Percentiles rank a stretch among this genome's conserved stretches.
Conservation (phyloP, 148 eudicot genomes). For the Oxyria digyna region DNA sequence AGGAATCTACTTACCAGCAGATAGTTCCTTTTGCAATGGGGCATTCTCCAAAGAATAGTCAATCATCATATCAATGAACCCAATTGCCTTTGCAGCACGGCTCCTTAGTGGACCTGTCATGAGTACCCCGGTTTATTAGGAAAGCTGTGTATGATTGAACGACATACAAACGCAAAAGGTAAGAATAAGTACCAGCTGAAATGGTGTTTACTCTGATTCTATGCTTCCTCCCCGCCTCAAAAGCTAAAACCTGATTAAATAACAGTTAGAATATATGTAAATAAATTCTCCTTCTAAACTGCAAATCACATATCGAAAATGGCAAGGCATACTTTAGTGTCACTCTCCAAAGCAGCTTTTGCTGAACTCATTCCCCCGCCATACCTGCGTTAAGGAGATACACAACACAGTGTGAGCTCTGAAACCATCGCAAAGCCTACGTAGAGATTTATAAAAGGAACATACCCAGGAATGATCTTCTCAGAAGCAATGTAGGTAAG, state of each 20-base stretch:
- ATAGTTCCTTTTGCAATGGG: constrained; percentile 79
- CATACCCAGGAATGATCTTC: constrained; percentile 91
- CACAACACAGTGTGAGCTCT: too few relatives aligned
- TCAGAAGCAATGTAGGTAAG: constrained; percentile 95
- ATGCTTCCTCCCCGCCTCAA: constrained; percentile 89
- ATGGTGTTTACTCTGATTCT: constrained; percentile 84
- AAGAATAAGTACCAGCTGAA: constrained; percentile 60
- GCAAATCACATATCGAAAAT: too few relatives aligned
- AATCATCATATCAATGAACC: constrained; percentile 95
- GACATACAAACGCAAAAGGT: background rate
- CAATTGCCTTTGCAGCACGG: constrained; percentile 97
- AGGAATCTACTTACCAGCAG: constrained; percentile 50
- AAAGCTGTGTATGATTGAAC: background rate
- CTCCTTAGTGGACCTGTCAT: constrained; percentile 81
- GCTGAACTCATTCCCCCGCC: constrained; percentile 99
- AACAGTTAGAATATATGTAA: background rate
- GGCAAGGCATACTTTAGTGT: constrained; percentile 58
- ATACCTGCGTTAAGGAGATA: constrained; percentile 41
- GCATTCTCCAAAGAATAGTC: constrained; percentile 80
- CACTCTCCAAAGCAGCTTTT: constrained; percentile 96
- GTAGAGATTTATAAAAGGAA: constrained; percentile 4
- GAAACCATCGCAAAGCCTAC: too few relatives aligned
- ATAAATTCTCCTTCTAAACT: background rate
- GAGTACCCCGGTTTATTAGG: background rate
- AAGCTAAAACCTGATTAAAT: constrained; percentile 61